Evolutionary conservation across 352 stramenopile species (phyloP), one percentile per base, ranked within the genome.

Genomic region (Saprolegnia diclina): DNA sequence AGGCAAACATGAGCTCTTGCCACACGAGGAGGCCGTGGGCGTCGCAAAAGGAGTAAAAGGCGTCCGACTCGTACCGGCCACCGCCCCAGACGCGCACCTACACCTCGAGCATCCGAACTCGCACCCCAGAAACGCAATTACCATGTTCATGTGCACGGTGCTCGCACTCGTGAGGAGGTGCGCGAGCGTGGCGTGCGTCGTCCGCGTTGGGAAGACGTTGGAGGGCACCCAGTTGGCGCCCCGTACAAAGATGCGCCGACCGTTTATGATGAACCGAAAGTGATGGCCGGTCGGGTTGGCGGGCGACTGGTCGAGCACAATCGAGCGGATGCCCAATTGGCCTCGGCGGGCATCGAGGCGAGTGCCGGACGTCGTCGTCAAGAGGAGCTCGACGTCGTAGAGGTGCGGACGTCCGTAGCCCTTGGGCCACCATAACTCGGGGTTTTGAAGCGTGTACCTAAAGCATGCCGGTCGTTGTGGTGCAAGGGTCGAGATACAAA

Each of bases 1-100:
- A 96, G 10, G 89, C 88, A 69, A 95, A 96, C 89, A 97, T 97
- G 57, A 94, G 75, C 74, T 97, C 89, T 64, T 96, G 86, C 85
- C 88, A 97, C 18, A 96, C 77, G 26, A 97, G 64, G n/a, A 97
- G 74, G 14, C 89, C 89, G 13, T 94, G 71, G 21, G 79, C 76
- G 73, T 96, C 88, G 46, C 85, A 94, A 19, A 87, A 67, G 2
- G 73, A 73, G 63, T 97, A 97, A 77, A 95, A 96, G 6, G 73
- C 56, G 46, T 94, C 83, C 7, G 78, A 82, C 68, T 95, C 85
- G 66, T 96, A 97, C 66, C 90, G 75, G 29, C 89, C 89, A 55
- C 89, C 89, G 37, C 89, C 89, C 89, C 89, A 97, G 22, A 95
- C 83, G 26, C 89, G 79, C 56, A 96, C 70, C 81, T 88, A 40